Evolutionary conservation across 352 stramenopile species (phyloP).

Genomic region (Globisporangium radiosum): DNA sequence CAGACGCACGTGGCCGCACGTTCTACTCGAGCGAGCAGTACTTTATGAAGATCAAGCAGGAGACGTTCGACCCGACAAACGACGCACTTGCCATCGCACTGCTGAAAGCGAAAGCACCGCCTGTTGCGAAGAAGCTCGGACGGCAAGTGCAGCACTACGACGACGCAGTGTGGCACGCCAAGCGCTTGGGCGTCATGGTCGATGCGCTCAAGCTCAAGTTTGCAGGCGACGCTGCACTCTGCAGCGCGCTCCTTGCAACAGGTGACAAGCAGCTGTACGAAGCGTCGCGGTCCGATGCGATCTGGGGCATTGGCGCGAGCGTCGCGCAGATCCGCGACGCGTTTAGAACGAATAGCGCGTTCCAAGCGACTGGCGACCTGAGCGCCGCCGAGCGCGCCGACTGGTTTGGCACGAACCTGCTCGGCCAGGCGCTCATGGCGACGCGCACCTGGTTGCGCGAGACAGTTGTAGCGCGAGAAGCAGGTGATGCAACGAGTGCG

Average conservation of each 20-base stretch:
- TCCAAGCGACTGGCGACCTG: constrained; percentile 33
- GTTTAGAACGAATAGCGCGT: constrained; percentile 27
- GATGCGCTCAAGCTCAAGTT: constrained; percentile 68
- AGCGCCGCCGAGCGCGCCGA: constrained; percentile 18
- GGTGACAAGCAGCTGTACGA: constrained; percentile 48
- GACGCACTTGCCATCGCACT: constrained; percentile 30
- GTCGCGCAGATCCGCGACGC: constrained; percentile 28
- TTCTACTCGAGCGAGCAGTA: constrained; percentile 69
- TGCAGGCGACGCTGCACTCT: constrained; percentile 21
- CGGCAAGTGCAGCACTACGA: constrained; percentile 51
- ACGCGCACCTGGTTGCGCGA: constrained; percentile 30
- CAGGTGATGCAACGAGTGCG: too few relatives aligned
- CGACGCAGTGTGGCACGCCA: constrained; percentile 30
- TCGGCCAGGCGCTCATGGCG: constrained; percentile 52
- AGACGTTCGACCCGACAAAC: constrained; percentile 50
- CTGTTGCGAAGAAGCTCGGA: constrained; percentile 42
- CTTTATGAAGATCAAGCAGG: constrained; percentile 73
- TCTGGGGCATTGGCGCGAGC: constrained; percentile 59
- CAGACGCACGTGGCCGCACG: constrained; percentile 18
- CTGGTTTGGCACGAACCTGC: constrained; percentile 47
- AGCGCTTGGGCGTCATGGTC: constrained; percentile 44
- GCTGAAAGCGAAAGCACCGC: constrained; percentile 34
- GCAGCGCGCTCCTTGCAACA: constrained; percentile 31
- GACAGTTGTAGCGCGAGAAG: too few relatives aligned
- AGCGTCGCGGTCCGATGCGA: constrained; percentile 34